Evolutionary conservation across 2,329 filamentous ascomycete genomes (phyloP).

Genomic region (Aspergillus fischeri): DNA sequence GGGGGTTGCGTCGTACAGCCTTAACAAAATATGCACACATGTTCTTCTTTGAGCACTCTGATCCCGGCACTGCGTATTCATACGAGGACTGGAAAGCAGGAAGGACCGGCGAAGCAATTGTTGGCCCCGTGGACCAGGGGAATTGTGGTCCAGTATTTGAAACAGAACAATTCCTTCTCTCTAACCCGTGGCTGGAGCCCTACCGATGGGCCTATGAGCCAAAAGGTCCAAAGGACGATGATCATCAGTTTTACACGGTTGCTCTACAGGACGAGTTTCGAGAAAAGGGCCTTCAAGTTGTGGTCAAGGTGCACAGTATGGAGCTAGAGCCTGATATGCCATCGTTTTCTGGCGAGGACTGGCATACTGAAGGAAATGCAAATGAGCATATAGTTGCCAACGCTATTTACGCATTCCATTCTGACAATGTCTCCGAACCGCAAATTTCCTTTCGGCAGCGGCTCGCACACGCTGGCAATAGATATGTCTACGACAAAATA

Average conservation of each 20-base stretch:
- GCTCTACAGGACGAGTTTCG: constrained; percentile 10
- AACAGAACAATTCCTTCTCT: not conserved
- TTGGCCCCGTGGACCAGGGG: not conserved
- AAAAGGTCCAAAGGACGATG: not conserved
- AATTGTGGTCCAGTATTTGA: not conserved
- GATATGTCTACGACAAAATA: not conserved
- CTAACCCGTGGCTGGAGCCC: not conserved
- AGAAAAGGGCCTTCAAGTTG: constrained; percentile 10
- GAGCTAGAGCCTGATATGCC: constrained; percentile 6
- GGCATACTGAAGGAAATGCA: constrained; percentile 7
- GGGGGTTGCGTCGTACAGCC: not conserved
- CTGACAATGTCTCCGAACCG: constrained; percentile 4
- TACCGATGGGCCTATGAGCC: not conserved
- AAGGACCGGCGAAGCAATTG: constrained; percentile 4
- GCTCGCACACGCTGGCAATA: not conserved
- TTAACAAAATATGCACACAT: constrained; percentile 1
- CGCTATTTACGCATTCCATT: constrained; percentile 3
- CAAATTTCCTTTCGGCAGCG: constrained; percentile 8
- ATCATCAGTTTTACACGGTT: constrained; percentile 12
- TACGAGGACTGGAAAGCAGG: constrained; percentile 13
- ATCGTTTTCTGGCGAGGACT: constrained; percentile 7
- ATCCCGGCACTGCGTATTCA: constrained; percentile 8
- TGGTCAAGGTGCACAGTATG: constrained; percentile 8
- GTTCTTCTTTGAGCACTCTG: constrained; percentile 10
- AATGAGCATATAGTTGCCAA: constrained; percentile 9